These are phyloP conservation scores for Fusarium torreyae DNA, from an alignment of 2,329 filamentous ascomycete species.

Conservation along the genomic window DNA sequence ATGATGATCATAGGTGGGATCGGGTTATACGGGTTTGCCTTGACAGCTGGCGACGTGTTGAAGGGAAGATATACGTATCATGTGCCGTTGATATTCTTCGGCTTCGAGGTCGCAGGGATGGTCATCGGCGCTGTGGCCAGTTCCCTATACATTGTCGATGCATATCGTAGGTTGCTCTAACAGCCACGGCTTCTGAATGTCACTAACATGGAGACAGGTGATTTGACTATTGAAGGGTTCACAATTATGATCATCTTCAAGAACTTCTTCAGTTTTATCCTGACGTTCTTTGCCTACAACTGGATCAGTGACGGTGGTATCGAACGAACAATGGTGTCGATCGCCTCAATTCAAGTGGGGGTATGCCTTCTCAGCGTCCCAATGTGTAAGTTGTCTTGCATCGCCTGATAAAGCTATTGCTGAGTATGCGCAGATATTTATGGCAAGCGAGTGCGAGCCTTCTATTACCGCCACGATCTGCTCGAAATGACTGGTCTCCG, in stretches of 20 bases:
- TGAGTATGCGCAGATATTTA: conserved; percentile 72
- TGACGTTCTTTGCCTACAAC: conserved; percentile 87
- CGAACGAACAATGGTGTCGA: conserved; percentile 74
- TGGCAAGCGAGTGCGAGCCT: conserved; percentile 82
- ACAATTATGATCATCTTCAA: conserved; percentile 94
- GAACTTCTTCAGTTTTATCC: conserved; percentile 89
- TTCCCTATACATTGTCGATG: conserved; percentile 92
- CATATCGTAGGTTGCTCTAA: conserved; percentile 76
- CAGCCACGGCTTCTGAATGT: background rate
- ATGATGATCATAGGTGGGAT: conserved; percentile 83
- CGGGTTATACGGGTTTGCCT: conserved; percentile 88
- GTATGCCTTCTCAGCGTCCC: conserved; percentile 83
- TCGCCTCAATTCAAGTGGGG: conserved; percentile 83
- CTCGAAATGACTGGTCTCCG: conserved; percentile 59
- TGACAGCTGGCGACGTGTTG: conserved; percentile 75
- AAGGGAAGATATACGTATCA: conserved; percentile 74
- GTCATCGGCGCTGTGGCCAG: conserved; percentile 90
- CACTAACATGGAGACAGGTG: conserved; percentile 63
- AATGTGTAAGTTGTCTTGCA: conserved; percentile 82
- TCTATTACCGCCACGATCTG: conserved; percentile 82
- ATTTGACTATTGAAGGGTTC: conserved; percentile 88
- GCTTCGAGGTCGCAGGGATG: conserved; percentile 88
- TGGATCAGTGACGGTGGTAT: conserved; percentile 82
- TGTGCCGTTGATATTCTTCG: conserved; percentile 87
- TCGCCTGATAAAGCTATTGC: background rate